Conservation (phyloP, 1,284 basidiomycete genomes). For the Leccinum pachyderme region DNA sequence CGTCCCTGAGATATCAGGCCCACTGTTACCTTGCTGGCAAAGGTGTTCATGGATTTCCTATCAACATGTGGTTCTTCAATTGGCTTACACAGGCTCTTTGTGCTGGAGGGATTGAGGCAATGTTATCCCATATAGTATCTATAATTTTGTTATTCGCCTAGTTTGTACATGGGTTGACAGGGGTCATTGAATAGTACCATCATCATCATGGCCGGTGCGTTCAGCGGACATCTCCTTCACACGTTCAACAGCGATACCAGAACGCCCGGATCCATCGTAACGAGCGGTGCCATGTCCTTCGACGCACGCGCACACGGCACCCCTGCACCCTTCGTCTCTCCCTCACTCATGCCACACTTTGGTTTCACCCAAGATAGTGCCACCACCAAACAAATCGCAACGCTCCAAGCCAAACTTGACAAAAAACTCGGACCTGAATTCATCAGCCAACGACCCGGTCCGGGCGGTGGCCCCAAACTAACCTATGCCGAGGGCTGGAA, state of each 20-base stretch:
- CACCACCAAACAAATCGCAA: conserved; percentile 54
- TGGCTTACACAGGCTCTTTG: too few relatives aligned
- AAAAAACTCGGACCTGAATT: conserved; percentile 93
- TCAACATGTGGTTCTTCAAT: too few relatives aligned
- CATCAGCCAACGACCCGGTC: conserved; percentile 86
- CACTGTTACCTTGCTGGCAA: too few relatives aligned
- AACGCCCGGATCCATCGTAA: conserved; percentile 35
- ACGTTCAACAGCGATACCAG: conserved; percentile 19
- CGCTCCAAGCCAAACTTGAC: conserved; percentile 80
- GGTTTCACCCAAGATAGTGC: conserved; percentile 46
- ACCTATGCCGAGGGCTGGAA: conserved; percentile 98
- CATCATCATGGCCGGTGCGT: conserved; percentile 29
- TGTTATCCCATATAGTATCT: too few relatives aligned
- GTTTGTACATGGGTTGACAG: too few relatives aligned
- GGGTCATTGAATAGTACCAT: not conserved
- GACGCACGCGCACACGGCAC: conserved; percentile 53
- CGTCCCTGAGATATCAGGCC: too few relatives aligned
- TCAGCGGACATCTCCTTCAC: conserved; percentile 33
- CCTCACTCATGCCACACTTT: conserved; percentile 6
- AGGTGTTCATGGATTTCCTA: too few relatives aligned
- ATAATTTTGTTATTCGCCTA: too few relatives aligned
- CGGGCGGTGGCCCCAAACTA: conserved; percentile 81
- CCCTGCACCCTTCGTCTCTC: not conserved
- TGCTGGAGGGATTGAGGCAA: too few relatives aligned
- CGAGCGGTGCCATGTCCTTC: conserved; percentile 56